Evolutionary conservation across 2,329 filamentous ascomycete species (phyloP).

Genomic region (Sporothrix pseudoabietina): DNA sequence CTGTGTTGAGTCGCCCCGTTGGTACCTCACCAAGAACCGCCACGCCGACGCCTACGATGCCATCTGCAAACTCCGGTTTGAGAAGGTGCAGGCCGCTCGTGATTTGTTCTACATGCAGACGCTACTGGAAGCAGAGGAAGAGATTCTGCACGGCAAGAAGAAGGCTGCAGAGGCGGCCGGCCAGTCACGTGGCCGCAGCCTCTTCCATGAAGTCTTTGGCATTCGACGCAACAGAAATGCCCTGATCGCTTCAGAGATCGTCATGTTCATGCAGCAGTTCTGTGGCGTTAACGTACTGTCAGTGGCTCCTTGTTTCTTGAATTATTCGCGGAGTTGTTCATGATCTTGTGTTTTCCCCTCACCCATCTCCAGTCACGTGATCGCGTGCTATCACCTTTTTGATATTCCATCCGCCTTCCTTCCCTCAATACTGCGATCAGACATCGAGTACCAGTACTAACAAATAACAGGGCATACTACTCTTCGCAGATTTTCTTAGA

Average conservation of each 20-base stretch:
- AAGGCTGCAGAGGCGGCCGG: background rate
- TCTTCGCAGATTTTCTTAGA: slow-evolving; percentile 63
- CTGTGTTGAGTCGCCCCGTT: slow-evolving; percentile 40
- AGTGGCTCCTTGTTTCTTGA: background rate
- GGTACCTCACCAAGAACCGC: slow-evolving; percentile 54
- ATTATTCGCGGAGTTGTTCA: background rate
- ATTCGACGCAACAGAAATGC: slow-evolving; percentile 65
- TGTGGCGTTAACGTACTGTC: slow-evolving; percentile 45
- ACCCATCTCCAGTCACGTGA: no score
- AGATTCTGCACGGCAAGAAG: slow-evolving; percentile 42
- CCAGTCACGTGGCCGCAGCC: slow-evolving; percentile 49
- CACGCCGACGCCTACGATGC: slow-evolving; percentile 52
- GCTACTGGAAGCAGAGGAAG: slow-evolving; percentile 59
- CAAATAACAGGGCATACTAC: slow-evolving; percentile 52
- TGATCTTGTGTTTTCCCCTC: background rate
- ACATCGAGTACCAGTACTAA: background rate
- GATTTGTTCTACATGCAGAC: slow-evolving; percentile 61
- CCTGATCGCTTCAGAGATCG: slow-evolving; percentile 61
- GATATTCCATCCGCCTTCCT: no score
- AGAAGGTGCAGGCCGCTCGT: slow-evolving; percentile 57
- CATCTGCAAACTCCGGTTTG: slow-evolving; percentile 52
- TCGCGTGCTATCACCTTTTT: no score
- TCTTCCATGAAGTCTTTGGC: slow-evolving; percentile 59
- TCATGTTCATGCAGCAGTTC: slow-evolving; percentile 69
- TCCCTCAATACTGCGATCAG: no score